Conservation (phyloP, 2,329 filamentous ascomycete species). For the Aspergillus flavus region DNA sequence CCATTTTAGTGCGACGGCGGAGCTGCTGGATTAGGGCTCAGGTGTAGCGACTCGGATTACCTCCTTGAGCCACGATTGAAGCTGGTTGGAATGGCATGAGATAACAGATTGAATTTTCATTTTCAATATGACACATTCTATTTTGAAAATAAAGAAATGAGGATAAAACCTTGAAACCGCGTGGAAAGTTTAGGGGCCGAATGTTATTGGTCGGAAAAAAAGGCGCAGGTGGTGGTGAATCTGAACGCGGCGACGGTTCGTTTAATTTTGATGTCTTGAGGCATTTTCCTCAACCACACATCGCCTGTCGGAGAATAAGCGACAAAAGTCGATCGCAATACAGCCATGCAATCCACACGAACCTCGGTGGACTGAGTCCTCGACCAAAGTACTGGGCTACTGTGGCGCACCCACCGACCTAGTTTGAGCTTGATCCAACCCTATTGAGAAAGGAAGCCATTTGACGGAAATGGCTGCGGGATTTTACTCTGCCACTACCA, state of each 20-base stretch:
- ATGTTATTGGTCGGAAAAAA: constrained; percentile 7
- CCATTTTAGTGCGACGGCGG: not conserved
- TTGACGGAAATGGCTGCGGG: constrained; percentile 3
- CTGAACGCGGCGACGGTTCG: not conserved
- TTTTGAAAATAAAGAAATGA: not conserved
- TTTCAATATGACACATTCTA: not conserved
- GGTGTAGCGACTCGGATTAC: not conserved
- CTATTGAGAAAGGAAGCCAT: not conserved
- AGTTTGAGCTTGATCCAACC: constrained; percentile 4
- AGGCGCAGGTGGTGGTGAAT: not conserved
- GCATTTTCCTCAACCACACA: constrained; percentile 5
- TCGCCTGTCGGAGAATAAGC: not conserved
- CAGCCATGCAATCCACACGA: not conserved
- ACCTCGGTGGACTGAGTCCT: not conserved
- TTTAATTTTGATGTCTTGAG: not conserved
- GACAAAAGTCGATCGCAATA: constrained; percentile 1
- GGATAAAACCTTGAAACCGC: not conserved
- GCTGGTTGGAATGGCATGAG: not conserved
- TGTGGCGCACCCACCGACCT: not conserved
- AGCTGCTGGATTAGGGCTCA: too few relatives aligned
- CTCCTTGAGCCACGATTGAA: not conserved
- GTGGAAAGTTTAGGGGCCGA: not conserved
- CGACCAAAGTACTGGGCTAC: not conserved
- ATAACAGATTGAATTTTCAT: too few relatives aligned
- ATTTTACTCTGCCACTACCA: not conserved